Conservation (phyloP, 176 grass and related monocot species). For the Aechmea fasciata region DNA sequence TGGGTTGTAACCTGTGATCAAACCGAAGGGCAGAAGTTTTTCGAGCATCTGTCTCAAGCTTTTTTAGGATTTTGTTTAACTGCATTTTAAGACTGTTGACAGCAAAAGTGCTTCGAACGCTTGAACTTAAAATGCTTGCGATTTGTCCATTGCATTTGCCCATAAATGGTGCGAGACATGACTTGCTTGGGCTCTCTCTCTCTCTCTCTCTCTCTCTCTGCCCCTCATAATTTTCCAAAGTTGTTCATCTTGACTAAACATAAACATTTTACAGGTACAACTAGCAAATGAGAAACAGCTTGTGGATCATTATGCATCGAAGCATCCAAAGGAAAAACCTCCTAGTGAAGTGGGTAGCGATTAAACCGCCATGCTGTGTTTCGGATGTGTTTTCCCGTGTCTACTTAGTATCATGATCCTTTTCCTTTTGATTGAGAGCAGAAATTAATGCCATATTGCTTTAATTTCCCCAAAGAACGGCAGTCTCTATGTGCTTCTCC, state of each 20-base stretch:
- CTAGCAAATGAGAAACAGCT: slow-evolving; percentile 91
- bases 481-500: background rate
- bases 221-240: background rate
- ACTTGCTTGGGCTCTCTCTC: background rate
- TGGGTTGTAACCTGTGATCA: background rate
- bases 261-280: slow-evolving; percentile 42
- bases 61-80: too few relatives aligned
- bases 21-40: background rate
- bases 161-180: too few relatives aligned
- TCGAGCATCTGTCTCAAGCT: too few relatives aligned
- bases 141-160: too few relatives aligned
- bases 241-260: slow-evolving; percentile 3
- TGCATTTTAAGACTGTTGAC: too few relatives aligned
- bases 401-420: background rate
- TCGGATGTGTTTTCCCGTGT: background rate
- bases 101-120: too few relatives aligned
- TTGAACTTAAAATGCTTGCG: too few relatives aligned
- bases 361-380: background rate
- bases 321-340: slow-evolving; percentile 89
- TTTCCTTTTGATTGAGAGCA: background rate
- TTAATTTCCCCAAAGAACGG: background rate
- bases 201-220: background rate
- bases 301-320: slow-evolving; percentile 72
- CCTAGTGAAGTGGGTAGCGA: slow-evolving; percentile 36
- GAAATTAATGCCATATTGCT: background rate